Evolutionary conservation across 2,329 filamentous ascomycete species (phyloP).

Genomic region (Immersiporthe knoxdaviesiana): DNA sequence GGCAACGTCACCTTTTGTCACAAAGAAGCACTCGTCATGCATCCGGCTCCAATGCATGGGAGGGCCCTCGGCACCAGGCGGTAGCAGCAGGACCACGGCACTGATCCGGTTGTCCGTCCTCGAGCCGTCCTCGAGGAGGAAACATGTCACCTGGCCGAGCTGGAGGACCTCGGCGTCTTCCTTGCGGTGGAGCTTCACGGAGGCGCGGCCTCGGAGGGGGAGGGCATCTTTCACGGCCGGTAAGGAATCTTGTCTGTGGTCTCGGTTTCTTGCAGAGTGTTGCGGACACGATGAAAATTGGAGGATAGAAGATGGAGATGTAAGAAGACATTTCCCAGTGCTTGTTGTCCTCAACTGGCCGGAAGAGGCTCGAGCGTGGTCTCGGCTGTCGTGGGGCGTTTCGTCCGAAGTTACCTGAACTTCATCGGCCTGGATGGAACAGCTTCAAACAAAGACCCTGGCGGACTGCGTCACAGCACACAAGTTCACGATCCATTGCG

Average conservation of each 20-base stretch:
- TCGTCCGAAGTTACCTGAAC: not conserved
- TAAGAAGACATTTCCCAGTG: not conserved
- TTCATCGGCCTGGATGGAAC: not conserved
- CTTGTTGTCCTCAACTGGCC: not conserved
- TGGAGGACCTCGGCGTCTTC: constrained; percentile 38
- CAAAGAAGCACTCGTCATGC: constrained; percentile 43
- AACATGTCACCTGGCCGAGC: constrained; percentile 41
- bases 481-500: not conserved
- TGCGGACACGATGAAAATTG: not conserved
- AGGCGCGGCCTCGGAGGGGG: constrained; percentile 37
- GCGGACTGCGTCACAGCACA: not conserved
- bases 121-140: constrained; percentile 41
- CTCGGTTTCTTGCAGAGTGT: not conserved
- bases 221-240: constrained; percentile 35
- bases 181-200: constrained; percentile 37
- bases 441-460: not conserved
- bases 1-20: constrained; percentile 37
- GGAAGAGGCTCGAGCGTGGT: constrained; percentile 2
- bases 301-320: not conserved
- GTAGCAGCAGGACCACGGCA: constrained; percentile 39
- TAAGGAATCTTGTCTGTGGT: not conserved
- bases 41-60: constrained; percentile 45
- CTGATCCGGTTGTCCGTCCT: constrained; percentile 42
- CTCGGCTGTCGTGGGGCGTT: not conserved
- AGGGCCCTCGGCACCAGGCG: constrained; percentile 39